phyloP scores from a whole-genome alignment of 768 basidiomycete species.

The Termitomyces sp. region DNA sequence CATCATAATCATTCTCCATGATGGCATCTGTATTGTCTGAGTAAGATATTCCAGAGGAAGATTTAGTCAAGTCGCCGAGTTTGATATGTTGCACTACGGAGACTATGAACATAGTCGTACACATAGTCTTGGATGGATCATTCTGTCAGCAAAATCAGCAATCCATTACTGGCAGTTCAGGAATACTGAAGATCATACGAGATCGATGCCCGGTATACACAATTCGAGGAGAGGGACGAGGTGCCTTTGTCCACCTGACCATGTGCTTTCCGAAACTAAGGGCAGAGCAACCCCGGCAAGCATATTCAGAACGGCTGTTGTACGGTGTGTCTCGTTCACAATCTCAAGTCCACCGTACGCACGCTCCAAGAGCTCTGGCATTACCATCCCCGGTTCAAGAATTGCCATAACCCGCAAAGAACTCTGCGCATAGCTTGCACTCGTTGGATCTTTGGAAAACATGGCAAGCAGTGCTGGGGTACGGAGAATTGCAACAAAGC shows the following conservation, averaged over 20 bases:
- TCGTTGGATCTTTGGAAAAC: conserved; percentile 80
- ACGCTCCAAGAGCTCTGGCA: conserved; percentile 89
- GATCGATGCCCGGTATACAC: conserved; percentile 88
- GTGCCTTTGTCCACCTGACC: conserved; percentile 86
- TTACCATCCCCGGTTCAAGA: conserved; percentile 77
- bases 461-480: conserved; percentile 89
- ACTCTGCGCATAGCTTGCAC: conserved; percentile 77
- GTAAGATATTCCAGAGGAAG: conserved; percentile 50
- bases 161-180: not conserved
- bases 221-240: conserved; percentile 83
- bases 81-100: conserved; percentile 71
- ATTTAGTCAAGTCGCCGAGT: conserved; percentile 68
- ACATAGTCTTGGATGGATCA: conserved; percentile 76
- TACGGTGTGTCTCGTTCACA: conserved; percentile 92
- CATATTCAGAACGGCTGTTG: conserved; percentile 85
- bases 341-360: conserved; percentile 90
- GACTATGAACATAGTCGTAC: conserved; percentile 74
- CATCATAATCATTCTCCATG: conserved; percentile 38
- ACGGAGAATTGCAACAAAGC: conserved; percentile 75
- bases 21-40: conserved; percentile 53
- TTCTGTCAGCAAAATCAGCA: conserved; percentile 39
- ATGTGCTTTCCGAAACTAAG: conserved; percentile 69
- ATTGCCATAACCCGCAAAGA: conserved; percentile 74
- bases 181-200: conserved; percentile 37
- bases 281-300: conserved; percentile 74